A percentile compares a stretch with the other conserved stretches of the same genome.
phyloP scores from a whole-genome alignment of 2,329 filamentous ascomycete species.

The Myriangium duriaei region DNA sequence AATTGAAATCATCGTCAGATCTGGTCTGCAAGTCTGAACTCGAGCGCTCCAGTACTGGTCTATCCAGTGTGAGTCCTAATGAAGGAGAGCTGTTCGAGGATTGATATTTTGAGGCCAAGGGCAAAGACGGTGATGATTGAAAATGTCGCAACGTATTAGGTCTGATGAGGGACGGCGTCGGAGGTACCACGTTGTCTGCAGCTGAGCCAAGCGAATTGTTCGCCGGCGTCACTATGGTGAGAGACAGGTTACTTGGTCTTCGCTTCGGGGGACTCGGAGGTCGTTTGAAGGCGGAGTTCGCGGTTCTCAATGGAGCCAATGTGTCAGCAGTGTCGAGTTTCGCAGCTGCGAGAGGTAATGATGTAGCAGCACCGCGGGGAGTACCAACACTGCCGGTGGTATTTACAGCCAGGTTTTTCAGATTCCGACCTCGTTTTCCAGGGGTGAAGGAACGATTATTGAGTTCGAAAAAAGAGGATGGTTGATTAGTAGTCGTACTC shows the following conservation, averaged over 20 bases:
- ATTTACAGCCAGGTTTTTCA: slow-evolving; percentile 74
- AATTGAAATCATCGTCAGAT: slow-evolving; percentile 37
- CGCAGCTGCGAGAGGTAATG: slow-evolving; percentile 42
- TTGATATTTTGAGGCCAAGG: slow-evolving; percentile 22
- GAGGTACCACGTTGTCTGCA: slow-evolving; percentile 45
- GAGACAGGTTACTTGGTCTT: slow-evolving; percentile 64
- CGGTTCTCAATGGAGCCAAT: slow-evolving; percentile 37
- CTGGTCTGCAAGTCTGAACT: slow-evolving; percentile 4
- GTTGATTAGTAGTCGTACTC: slow-evolving; percentile 30
- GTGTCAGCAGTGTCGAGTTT: slow-evolving; percentile 46
- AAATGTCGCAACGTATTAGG: slow-evolving; percentile 43
- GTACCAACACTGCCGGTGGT: slow-evolving; percentile 38
- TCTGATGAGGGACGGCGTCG: slow-evolving; percentile 43
- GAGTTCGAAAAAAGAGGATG: slow-evolving; percentile 47
- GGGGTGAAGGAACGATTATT: slow-evolving; percentile 34
- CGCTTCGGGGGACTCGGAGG: slow-evolving; percentile 56
- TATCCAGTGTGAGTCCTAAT: slow-evolving; percentile 26
- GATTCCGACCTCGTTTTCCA: slow-evolving; percentile 62
- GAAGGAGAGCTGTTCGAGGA: slow-evolving; percentile 2
- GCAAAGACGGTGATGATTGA: slow-evolving; percentile 49
- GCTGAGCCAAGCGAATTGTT: slow-evolving; percentile 46
- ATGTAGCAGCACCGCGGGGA: slow-evolving; percentile 35
- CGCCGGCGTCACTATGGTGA: slow-evolving; percentile 54
- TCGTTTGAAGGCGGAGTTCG: slow-evolving; percentile 57
- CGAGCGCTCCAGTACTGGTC: slow-evolving; percentile 3